These are phyloP conservation scores for Corinectria fuckeliana DNA, from an alignment of 2,329 filamentous ascomycete species.

Conservation along the genomic window DNA sequence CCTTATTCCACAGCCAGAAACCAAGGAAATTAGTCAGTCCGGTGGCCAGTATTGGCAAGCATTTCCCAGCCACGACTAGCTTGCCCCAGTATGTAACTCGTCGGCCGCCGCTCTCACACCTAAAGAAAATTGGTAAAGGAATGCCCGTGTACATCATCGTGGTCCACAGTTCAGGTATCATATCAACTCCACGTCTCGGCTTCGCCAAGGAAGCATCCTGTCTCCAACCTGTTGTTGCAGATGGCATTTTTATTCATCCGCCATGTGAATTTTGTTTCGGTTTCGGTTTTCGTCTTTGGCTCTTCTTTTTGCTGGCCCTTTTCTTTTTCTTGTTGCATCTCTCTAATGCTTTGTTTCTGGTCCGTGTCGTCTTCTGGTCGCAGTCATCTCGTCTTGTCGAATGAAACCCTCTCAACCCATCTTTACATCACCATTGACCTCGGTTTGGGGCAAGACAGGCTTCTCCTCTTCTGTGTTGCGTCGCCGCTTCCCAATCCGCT, in stretches of 20 bases:
- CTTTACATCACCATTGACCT: constrained; percentile 39
- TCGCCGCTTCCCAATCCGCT: constrained; percentile 65
- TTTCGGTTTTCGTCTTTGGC: neutral
- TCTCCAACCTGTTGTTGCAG: constrained; percentile 2
- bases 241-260: too few relatives aligned
- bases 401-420: constrained; percentile 30
- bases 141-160: constrained; percentile 7
- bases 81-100: neutral
- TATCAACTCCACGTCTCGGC: constrained; percentile 1
- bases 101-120: constrained; percentile 1
- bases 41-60: neutral
- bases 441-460: constrained; percentile 34
- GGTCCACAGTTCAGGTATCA: constrained; percentile 19
- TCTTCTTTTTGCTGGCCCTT: neutral
- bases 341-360: neutral
- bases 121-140: constrained; percentile 18
- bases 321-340: neutral
- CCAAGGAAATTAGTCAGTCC: neutral
- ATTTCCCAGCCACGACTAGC: neutral
- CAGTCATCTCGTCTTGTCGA: neutral
- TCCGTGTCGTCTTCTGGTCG: neutral
- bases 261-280: neutral
- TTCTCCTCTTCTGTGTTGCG: constrained; percentile 39
- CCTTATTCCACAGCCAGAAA: constrained; percentile 5
- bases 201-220: neutral